These are phyloP conservation scores for Paramecium biaurelia DNA, from an alignment of 73 alveolate genomes.

Conservation along the genomic window DNA sequence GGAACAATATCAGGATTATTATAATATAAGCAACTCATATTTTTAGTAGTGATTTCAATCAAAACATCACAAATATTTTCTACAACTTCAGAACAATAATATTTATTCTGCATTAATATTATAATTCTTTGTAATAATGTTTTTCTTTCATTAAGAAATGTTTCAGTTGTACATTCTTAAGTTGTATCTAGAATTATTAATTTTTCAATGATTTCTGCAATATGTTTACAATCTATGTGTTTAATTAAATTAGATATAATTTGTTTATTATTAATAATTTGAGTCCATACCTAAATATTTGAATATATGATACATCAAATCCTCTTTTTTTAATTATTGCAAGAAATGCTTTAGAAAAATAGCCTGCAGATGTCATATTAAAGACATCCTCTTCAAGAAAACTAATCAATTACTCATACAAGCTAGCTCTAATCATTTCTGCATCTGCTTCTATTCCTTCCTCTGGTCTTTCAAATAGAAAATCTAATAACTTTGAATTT, in stretches of 20 bases:
- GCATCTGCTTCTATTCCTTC: background rate
- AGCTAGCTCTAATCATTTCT: background rate
- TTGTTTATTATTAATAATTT: background rate
- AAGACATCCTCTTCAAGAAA: constrained; percentile 1
- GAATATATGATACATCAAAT: background rate
- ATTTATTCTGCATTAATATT: background rate
- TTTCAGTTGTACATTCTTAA: background rate
- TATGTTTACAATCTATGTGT: constrained; percentile 16
- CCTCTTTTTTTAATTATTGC: background rate
- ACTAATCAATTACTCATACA: background rate
- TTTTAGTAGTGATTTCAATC: background rate
- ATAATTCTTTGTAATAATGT: background rate
- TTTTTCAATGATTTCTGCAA: constrained; percentile 21
- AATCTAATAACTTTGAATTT: background rate
- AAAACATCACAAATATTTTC: constrained; percentile 22
- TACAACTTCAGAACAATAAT: background rate
- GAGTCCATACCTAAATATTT: constrained; percentile 9
- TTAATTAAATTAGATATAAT: background rate
- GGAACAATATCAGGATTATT: constrained; percentile 36
- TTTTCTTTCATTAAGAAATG: background rate
- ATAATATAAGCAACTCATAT: background rate
- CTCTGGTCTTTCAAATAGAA: constrained; percentile 14
- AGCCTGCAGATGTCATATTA: constrained; percentile 49
- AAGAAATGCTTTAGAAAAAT: background rate
- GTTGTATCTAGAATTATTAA: background rate